These are phyloP conservation scores for Isochrysis galbana DNA, from an alignment of 78 protist species.

Conservation along the genomic window DNA sequence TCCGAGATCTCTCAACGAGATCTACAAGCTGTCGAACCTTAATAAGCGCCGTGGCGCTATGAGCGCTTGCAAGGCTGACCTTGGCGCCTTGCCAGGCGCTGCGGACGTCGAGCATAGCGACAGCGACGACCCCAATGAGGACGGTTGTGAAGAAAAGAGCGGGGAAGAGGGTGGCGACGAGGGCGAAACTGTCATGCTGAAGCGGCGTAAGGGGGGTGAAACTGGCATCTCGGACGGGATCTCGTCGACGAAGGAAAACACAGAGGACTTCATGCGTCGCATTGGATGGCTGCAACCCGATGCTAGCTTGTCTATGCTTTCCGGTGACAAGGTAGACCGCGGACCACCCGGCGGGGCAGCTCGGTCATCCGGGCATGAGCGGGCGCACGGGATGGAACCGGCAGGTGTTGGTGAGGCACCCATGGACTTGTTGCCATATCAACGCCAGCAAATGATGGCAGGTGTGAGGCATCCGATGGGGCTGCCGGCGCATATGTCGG, in stretches of 20 bases:
- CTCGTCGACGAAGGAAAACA: too few relatives aligned
- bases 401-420: neutral
- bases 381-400: neutral
- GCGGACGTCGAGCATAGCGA: neutral
- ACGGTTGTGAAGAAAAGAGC: neutral
- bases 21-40: neutral
- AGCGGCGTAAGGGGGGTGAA: neutral
- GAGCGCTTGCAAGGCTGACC: neutral
- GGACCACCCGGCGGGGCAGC: neutral
- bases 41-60: neutral
- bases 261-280: neutral
- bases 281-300: conserved; percentile 2
- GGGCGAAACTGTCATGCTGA: neutral
- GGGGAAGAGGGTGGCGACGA: neutral
- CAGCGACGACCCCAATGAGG: neutral
- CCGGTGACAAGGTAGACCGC: neutral
- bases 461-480: neutral
- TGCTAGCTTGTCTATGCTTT: neutral
- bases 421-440: neutral
- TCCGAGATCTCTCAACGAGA: neutral
- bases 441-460: neutral
- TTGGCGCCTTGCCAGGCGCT: too few relatives aligned
- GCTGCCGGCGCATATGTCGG: neutral
- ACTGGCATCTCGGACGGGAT: too few relatives aligned
- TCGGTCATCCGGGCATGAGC: too few relatives aligned